Evolutionary conservation across 306 rosid species (phyloP), one percentile per base, ranked within the genome.

Genomic region (Abrus pulchellus): DNA sequence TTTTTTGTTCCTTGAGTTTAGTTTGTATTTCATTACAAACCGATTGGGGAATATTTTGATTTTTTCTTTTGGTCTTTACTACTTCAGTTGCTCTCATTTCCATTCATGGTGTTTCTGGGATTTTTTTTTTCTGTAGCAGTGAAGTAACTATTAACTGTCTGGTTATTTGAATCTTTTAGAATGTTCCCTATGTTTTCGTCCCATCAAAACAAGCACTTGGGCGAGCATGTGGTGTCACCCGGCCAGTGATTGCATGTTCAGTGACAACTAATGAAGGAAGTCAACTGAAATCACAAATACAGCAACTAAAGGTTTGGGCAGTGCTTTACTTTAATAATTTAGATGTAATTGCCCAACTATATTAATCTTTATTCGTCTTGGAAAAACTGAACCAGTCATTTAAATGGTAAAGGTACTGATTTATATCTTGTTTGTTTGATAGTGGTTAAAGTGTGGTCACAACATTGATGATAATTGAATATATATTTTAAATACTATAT

Each of bases 151-250:
- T 7, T 71, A 52, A 76, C 62, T 27, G 20, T 56, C 20, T 71
- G 20, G 57, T 34, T 69, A 7, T 72, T 62, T 74, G 14, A 73
- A 75, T 74, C 78, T 85, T 61, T 61, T 41, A 94, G 99, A 93
- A 94, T 84, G 99, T 93, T 27, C 97, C 97, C 8, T 93, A 94
- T 6, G 95, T 94, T 2, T 94, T 94, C 1, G 93, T 94, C 60
- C 92, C 95, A 9, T 94, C 99, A 0, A 94, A 94, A 72, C 97
- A 94, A 89, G 99, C 97, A 29, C 97, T 94, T 57, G 99, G 97
- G 20, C 87, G 99, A 52, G 99, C 97, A 5, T 93, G 99, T 44
- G 99, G 99, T 1, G 99, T 94, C 27, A 91, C 99, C 5, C 80
- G 99, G 72, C 94, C 99, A n/a, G 97, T 94, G 72, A 92, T 94